Base-by-base conservation (phyloP, 257 asterid genomes). In the Buddleja alternifolia region DNA sequence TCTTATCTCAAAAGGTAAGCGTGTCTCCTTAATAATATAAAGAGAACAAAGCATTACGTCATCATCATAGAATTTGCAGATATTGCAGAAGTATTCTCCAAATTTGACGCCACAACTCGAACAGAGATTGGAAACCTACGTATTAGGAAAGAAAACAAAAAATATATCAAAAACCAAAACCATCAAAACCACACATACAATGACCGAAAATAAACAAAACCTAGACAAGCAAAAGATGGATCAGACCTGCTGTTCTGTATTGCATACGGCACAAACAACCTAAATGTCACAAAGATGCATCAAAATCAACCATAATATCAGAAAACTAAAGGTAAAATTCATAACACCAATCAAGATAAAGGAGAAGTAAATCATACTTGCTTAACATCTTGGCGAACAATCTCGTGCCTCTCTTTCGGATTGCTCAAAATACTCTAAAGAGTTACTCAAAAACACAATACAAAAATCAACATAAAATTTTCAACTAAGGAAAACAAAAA, bases 11-110 rank as follows among this genome's bases (percentile, higher is more conserved):
- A n/a, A n/a, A n/a, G n/a, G n/a, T n/a, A n/a, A 16, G 29, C 5
- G 55, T 36, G 73, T 71, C 55, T 24, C 53, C 24, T 77, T 66
- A 72, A 51, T 50, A 44, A 11, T 51, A 36, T 5, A 61, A 10
- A 9, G n/a, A 45, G 74, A 55, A 50, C 47, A 56, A 63, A 14
- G 44, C 39, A 80, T 84, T 83, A 90, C 98, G 47, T 90, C 92
- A 66, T 93, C 98, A 39, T 93, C 98, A 42, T 79, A 86, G 80
- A 93, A 90, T 66, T 77, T 88, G 81, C 98, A 93, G 76, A 82
- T 85, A 50, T 73, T 39, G 72, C 97, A 93, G 84, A 88, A 93
- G 82, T 90, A 93, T 46, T 88, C 95, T 16, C 98, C 98, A 63
- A 93, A 88, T 79, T 86, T 88, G 71, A 93, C 72, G 16, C 96